Evolutionary conservation across 225 moss, liverwort and hornwort genomes (phyloP).

Genomic region (Pseudoscleropodium purum): DNA sequence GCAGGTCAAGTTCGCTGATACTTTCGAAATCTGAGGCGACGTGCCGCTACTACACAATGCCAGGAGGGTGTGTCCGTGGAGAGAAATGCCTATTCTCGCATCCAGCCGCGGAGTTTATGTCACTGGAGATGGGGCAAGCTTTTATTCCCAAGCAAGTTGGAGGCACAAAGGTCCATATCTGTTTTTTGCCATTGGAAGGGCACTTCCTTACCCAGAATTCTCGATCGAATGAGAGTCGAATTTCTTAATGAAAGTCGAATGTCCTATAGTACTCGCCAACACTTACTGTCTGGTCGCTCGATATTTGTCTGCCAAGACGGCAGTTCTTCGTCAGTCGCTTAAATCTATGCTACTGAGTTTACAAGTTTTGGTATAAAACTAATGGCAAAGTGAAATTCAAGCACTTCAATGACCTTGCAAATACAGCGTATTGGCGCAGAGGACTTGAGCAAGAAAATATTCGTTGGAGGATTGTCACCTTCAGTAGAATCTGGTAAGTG

Average conservation of each 20-base stretch:
- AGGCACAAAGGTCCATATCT: constrained; percentile 31
- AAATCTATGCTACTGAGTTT: neutral
- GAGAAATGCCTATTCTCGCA: constrained; percentile 91
- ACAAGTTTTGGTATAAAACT: neutral
- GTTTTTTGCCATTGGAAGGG: neutral
- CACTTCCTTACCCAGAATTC: neutral
- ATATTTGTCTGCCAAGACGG: neutral
- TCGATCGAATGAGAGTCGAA: neutral
- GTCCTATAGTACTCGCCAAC: neutral
- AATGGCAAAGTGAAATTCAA: neutral
- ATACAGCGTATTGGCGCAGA: constrained; percentile 63
- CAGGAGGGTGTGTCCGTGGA: constrained; percentile 95
- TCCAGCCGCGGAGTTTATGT: constrained; percentile 38
- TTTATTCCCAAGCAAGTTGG: constrained; percentile 37
- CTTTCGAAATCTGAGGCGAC: constrained; percentile 61
- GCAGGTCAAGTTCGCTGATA: constrained; percentile 41
- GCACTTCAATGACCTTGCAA: constrained; percentile 5
- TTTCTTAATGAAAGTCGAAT: neutral
- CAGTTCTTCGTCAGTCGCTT: neutral
- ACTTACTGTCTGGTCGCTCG: neutral
- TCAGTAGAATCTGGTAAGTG: constrained; percentile 88
- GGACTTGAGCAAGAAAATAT: constrained; percentile 85
- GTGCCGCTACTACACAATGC: constrained; percentile 90
- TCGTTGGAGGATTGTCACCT: constrained; percentile 92
- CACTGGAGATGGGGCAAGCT: constrained; percentile 39